Conservation (phyloP, 345 rosid genomes). For the Melaleuca quinquenervia region DNA sequence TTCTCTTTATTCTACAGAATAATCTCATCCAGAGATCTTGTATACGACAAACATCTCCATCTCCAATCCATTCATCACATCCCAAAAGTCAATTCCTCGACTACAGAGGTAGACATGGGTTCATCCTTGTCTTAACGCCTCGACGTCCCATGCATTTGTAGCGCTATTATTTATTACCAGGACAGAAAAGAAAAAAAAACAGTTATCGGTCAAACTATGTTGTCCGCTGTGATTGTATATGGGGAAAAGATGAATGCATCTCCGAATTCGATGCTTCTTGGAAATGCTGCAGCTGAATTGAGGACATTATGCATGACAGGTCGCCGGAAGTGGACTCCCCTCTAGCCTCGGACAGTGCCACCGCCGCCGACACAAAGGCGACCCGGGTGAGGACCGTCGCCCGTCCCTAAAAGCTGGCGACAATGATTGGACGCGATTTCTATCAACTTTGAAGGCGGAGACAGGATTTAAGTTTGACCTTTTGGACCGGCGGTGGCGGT, state of each 20-base stretch:
- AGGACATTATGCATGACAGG: neutral
- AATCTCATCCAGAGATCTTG: neutral
- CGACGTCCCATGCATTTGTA: neutral
- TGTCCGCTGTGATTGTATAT: neutral
- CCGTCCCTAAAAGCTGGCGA: neutral
- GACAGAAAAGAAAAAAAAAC: neutral
- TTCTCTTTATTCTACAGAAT: neutral
- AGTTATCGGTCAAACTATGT: neutral
- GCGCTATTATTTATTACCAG: neutral
- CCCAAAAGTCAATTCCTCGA: neutral
- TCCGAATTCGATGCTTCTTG: neutral
- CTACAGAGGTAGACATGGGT: neutral
- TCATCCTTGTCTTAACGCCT: neutral
- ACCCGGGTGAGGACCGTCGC: neutral
- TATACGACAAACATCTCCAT: neutral
- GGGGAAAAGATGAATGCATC: neutral
- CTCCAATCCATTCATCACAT: neutral
- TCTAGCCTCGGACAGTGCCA: neutral
- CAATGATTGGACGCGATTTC: neutral
- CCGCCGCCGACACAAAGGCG: neutral
- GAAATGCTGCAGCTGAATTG: fast-evolving
- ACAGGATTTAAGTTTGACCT: neutral
- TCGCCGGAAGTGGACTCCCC: too few species aligned
- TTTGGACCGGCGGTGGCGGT: neutral
- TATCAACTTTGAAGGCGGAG: neutral